Evolutionary conservation across 1,139 yeast species (phyloP).

Genomic region (Suhomyces yuchorum): DNA sequence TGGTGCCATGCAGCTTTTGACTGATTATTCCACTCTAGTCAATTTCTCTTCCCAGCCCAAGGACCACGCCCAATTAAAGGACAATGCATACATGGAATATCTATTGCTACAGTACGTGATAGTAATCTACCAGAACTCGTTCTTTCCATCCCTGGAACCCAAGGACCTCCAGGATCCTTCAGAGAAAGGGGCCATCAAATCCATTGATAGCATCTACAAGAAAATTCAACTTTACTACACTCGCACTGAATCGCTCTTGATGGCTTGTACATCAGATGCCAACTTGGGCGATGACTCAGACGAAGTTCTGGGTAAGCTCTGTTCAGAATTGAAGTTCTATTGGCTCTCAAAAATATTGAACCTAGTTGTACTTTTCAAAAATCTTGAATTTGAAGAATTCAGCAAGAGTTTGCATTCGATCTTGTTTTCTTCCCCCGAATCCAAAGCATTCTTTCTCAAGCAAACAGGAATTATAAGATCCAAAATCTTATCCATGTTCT

Average conservation of each 20-base stretch:
- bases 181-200: conserved; percentile 10
- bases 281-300: background rate
- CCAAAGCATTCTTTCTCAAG: conserved; percentile 3
- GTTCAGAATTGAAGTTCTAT: conserved; percentile 24
- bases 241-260: conserved; percentile 25
- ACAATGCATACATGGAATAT: conserved; percentile 31
- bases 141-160: conserved; percentile 21
- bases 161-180: background rate
- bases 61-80: conserved; percentile 21
- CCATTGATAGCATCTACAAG: conserved; percentile 24
- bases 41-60: conserved; percentile 30
- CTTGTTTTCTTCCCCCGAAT: conserved; percentile 5
- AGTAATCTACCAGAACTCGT: conserved; percentile 23
- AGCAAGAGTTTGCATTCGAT: conserved; percentile 25
- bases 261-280: conserved; percentile 1
- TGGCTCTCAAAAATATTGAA: conserved; percentile 27
- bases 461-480: conserved; percentile 20
- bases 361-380: conserved; percentile 28
- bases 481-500: conserved; percentile 28
- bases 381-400: conserved; percentile 28
- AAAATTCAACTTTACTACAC: conserved; percentile 25
- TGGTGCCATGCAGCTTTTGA: conserved; percentile 23
- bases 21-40: conserved; percentile 22
- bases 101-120: conserved; percentile 28
- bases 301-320: conserved; percentile 4